These are phyloP conservation scores for Lentinus brumalis DNA, from an alignment of 768 basidiomycete genomes.

Conservation along the genomic window DNA sequence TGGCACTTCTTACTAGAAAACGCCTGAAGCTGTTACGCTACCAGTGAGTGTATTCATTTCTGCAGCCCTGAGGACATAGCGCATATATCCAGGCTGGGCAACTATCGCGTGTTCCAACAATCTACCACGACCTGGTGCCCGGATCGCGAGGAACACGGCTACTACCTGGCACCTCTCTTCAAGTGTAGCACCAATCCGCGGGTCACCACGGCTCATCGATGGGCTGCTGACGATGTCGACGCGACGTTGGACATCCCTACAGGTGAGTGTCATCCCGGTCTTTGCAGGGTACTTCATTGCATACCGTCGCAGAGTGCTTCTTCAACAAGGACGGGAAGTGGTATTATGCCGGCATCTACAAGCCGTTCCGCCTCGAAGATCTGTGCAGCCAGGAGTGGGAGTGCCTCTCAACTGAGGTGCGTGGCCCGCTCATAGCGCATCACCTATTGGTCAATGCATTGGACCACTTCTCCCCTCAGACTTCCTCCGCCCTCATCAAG, in stretches of 20 bases:
- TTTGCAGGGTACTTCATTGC: neutral
- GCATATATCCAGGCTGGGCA: conserved; percentile 50
- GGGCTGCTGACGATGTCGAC: conserved; percentile 65
- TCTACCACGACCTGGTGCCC: conserved; percentile 77
- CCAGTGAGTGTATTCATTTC: conserved; percentile 43
- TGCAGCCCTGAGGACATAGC: neutral
- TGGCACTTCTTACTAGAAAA: conserved; percentile 5
- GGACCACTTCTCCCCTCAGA: conserved; percentile 40
- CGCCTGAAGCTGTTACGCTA: conserved; percentile 51
- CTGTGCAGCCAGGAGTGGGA: conserved; percentile 71
- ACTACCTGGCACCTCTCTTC: conserved; percentile 70
- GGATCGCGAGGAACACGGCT: conserved; percentile 82
- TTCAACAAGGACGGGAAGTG: conserved; percentile 79
- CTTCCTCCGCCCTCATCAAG: conserved; percentile 64
- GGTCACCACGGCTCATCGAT: conserved; percentile 74
- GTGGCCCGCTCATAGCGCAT: neutral
- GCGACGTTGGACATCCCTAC: conserved; percentile 62
- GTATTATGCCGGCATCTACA: conserved; percentile 85
- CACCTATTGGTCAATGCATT: neutral
- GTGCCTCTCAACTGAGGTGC: conserved; percentile 63
- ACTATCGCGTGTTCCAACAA: conserved; percentile 69
- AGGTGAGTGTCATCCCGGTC: conserved; percentile 40
- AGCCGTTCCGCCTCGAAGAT: conserved; percentile 63
- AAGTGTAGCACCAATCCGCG: conserved; percentile 82
- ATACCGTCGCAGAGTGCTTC: conserved; percentile 61